Base-by-base conservation (phyloP, 129 eudicot genomes). In the Apium graveolens region DNA sequence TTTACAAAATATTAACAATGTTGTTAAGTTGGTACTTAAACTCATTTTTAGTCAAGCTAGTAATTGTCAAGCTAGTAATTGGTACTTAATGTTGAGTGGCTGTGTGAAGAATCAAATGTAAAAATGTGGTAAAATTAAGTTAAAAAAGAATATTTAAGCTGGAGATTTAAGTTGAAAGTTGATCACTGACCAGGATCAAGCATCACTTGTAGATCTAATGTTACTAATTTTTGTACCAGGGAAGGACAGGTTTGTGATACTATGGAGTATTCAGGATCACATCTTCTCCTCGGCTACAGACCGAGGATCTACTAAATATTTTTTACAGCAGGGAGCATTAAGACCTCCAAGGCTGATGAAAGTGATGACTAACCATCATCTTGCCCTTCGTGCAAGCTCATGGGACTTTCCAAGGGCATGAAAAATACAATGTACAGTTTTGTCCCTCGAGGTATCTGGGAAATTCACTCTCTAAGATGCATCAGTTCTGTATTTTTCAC, bases 261-360 rank as follows among this genome's bases (percentile, higher is more conserved):
- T 91, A 79, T 95, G 98, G 98, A 90, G 96, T 88, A 91, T 95
- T 76, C 97, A 91, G 17, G 97, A 95, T 81, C 98, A 95, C 62
- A 86, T 95, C 49, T 91, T 97, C 41, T 79, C 91, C 45, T 74
- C 87, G 83, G 94, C 98, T 37, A 84, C 90, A 43, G 92, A 90
- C 76, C 83, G 86, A 35, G 96, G 87, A 70, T 70, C 88, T 68
- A 76, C 81, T 49, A n/a, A n/a, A 87, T 85, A 70, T 83, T 93
- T 85, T 82, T 86, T 32, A 97, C 87, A 72, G 76, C 97, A 70
- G 85, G 82, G 29, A 86, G 87, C 43, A 79, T 84, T 45, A 84
- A 84, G 49, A 80, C 81, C 81, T 79, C 91, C 20, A 85, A 85
- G 85, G 76, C 78, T 72, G n/a, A 77, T 71, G 80, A 81, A 45